Percentiles rank a stretch among this genome's conserved stretches.
Conservation (phyloP, 305 asterid species). For the Fraxinus floribunda region DNA sequence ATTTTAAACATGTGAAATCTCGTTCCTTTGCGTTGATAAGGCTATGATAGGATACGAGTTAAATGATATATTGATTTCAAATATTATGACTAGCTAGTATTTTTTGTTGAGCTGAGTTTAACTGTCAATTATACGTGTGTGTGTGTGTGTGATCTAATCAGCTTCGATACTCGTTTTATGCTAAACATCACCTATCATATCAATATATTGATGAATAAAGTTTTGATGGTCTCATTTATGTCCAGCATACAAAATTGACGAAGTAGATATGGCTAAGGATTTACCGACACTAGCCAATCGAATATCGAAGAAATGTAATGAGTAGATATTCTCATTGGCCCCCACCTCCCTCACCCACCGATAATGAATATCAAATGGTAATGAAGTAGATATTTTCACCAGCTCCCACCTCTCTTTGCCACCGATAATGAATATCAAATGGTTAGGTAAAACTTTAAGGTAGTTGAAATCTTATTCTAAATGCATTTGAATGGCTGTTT, state of each 20-base stretch:
- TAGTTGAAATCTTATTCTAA: background rate
- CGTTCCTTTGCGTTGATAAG: background rate
- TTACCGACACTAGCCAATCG: too few relatives aligned
- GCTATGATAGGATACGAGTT: background rate
- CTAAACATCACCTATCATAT: background rate
- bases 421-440: background rate
- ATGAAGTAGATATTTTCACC: background rate
- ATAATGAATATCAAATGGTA: background rate
- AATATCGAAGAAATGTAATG: background rate
- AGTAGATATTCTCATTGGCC: background rate
- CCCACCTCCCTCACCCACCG: background rate
- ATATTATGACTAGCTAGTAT: background rate
- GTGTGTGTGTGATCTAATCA: too few relatives aligned
- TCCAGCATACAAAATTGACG: background rate
- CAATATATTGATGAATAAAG: too few relatives aligned
- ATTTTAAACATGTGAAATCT: background rate
- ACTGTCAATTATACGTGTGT: too few relatives aligned
- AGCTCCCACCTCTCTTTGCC: background rate
- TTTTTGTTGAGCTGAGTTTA: too few relatives aligned
- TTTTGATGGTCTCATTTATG: background rate
- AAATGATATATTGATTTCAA: background rate
- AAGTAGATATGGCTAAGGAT: background rate
- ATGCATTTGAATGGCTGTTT: background rate
- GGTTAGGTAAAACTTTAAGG: background rate
- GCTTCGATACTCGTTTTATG: too few relatives aligned